phyloP scores from a whole-genome alignment of 768 basidiomycete genomes.

The Rhodotorula taiwanensis region DNA sequence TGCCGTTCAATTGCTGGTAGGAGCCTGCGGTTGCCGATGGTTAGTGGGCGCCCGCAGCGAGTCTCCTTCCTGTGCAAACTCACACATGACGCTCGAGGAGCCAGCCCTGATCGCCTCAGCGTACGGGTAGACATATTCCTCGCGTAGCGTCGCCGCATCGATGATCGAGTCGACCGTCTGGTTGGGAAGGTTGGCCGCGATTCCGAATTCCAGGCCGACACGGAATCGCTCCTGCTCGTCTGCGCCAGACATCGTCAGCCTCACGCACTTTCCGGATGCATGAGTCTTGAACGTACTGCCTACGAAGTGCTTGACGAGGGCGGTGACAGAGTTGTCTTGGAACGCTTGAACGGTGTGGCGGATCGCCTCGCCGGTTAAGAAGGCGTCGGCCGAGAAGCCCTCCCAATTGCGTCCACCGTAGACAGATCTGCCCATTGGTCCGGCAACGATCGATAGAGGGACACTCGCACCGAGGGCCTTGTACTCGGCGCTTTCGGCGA shows the following conservation, averaged over 20 bases:
- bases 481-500: constrained; percentile 78
- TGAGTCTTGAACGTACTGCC: no score
- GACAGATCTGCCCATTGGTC: constrained; percentile 3
- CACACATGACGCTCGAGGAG: constrained; percentile 31
- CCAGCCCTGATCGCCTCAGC: constrained; percentile 12
- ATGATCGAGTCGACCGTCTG: constrained; percentile 51
- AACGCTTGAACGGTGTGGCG: constrained; percentile 30
- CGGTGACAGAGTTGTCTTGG: constrained; percentile 35
- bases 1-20: constrained; percentile 8
- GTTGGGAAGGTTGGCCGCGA: constrained; percentile 37
- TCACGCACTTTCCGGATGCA: no score
- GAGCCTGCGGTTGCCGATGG: no score
- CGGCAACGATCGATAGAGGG: constrained; percentile 16
- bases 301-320: constrained; percentile 63
- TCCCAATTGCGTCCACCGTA: constrained; percentile 33
- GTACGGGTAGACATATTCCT: constrained; percentile 33
- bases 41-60: no score
- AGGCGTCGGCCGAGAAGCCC: constrained; percentile 26
- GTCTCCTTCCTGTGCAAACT: no score
- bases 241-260: constrained; percentile 1
- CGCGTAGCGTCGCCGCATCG: constrained; percentile 41
- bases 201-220: constrained; percentile 13
- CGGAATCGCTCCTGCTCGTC: constrained; percentile 49
- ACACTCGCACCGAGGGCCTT: constrained; percentile 75
- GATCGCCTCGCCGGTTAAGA: constrained; percentile 11